phyloP scores from a whole-genome alignment of 2,329 filamentous ascomycete species.

The Drechslerella dactyloides region DNA sequence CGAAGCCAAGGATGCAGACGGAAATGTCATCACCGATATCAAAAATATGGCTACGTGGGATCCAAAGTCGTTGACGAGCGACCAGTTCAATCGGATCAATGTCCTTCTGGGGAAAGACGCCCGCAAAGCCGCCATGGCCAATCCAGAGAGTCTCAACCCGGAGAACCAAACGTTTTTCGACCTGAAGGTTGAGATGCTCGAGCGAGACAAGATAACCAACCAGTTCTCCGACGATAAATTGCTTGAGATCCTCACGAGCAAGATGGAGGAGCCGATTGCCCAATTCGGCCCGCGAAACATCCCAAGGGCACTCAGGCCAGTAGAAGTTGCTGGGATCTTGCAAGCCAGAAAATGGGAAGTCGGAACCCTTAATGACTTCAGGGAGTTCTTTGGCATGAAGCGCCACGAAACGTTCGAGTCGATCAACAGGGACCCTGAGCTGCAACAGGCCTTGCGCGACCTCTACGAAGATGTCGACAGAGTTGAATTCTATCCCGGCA shows the following conservation, averaged over 20 bases:
- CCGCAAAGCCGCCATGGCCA: constrained; percentile 7
- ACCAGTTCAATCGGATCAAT: constrained; percentile 38
- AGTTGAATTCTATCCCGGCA: constrained; percentile 67
- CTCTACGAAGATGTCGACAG: constrained; percentile 64
- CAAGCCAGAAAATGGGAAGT: constrained; percentile 69
- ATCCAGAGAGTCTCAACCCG: constrained; percentile 21
- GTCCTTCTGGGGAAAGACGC: constrained; percentile 33
- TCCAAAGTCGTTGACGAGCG: constrained; percentile 51
- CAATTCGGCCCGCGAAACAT: constrained; percentile 68
- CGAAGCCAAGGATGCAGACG: constrained; percentile 55
- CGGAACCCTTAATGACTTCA: constrained; percentile 65
- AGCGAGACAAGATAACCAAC: constrained; percentile 29
- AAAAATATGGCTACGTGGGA: constrained; percentile 36
- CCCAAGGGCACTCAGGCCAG: constrained; percentile 65
- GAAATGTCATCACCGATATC: constrained; percentile 23
- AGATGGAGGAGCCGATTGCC: constrained; percentile 69
- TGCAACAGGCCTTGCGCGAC: constrained; percentile 60
- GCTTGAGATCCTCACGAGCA: constrained; percentile 63
- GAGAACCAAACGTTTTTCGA: constrained; percentile 47
- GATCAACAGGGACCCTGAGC: constrained; percentile 63
- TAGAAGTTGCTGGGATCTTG: constrained; percentile 69
- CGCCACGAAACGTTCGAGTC: constrained; percentile 63
- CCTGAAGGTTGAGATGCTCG: constrained; percentile 52
- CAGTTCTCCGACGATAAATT: constrained; percentile 66
- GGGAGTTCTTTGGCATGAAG: constrained; percentile 63